Evolutionary conservation across 352 stramenopile species (phyloP), one percentile per base, ranked within the genome.

Genomic region (Globisporangium splendens): DNA sequence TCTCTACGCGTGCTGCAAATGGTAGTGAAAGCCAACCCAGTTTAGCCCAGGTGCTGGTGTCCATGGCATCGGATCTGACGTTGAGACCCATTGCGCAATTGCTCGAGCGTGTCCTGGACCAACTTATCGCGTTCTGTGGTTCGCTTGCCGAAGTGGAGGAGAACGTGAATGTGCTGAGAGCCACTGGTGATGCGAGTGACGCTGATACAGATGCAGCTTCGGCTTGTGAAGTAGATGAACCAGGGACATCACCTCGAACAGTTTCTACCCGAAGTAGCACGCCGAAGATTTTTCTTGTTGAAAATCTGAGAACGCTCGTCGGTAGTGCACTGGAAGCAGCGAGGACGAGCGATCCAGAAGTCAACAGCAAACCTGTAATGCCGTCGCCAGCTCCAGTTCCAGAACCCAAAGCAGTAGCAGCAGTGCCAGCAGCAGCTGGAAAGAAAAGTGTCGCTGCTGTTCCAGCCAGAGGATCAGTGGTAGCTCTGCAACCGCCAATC

Each of bases 81-180:
- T 57, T 90, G 17, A 56, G 60, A 21, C 57, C 50, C 17, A 50
- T 80, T 11, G 64, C 67, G 21, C 39, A 33, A 1, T 39, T 88
- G 11, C 38, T 90, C 18, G 59, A 83, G 57, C 69, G 80, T 8
- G 68, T 65, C 18, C 13, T 79, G 21, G 22, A 12, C 12, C 38
- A 41, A 13, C 18, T 69, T 1, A 52, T 79, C 48, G 46, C 63
- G 20, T 83, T 88, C 65, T 81, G 56, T 54, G 44, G 49, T 8
- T 50, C 68, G 2, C 12, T 77, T 8, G 56, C 54, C 15, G 65
- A 80, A n/a, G 24, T 72, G 1, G 49, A 68, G 18, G 48, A 13
- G 0, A 63, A 71, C 6, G 38, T 75, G 39, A 47, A 31, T 3
- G 17, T 18, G 15, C 39, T 63, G 15, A 4, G 51, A 53, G 17